A percentile compares a stretch with the other conserved stretches of the same genome.
Conservation (phyloP, 805 yeast genomes). For the Lipomyces orientalis region DNA sequence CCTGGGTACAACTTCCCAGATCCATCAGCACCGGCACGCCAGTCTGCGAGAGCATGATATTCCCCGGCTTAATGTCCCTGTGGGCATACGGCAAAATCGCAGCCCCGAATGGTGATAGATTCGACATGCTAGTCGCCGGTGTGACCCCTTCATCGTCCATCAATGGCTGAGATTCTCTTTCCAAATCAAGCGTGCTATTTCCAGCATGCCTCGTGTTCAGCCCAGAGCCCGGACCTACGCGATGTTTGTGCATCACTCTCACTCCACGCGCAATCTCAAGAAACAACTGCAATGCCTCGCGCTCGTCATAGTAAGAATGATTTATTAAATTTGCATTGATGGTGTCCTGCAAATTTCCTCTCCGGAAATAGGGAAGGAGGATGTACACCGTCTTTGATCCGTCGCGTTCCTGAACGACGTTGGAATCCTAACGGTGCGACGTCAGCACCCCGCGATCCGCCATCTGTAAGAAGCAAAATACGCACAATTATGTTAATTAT, state of each 20-base stretch:
- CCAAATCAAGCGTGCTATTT: slow-evolving; percentile 16
- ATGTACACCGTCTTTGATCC: slow-evolving; percentile 82
- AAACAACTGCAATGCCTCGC: slow-evolving; percentile 65
- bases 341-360: slow-evolving; percentile 81
- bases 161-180: slow-evolving; percentile 47
- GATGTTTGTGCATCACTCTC: slow-evolving; percentile 73
- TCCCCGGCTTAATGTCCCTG: slow-evolving; percentile 87
- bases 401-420: slow-evolving; percentile 70
- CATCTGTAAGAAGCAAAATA: not conserved
- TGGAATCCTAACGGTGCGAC: slow-evolving; percentile 58
- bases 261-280: slow-evolving; percentile 77
- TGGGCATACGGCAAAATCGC: slow-evolving; percentile 78
- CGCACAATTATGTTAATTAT: slow-evolving; percentile 62
- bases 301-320: slow-evolving; percentile 60
- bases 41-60: slow-evolving; percentile 76
- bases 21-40: slow-evolving; percentile 83
- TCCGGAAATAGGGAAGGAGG: slow-evolving; percentile 69
- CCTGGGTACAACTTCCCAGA: slow-evolving; percentile 77
- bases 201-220: not conserved
- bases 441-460: not conserved
- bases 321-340: slow-evolving; percentile 68
- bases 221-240: slow-evolving; percentile 33
- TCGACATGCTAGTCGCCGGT: not conserved
- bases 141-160: slow-evolving; percentile 44
- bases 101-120: slow-evolving; percentile 35